Evolutionary conservation across 1,139 yeast species (phyloP).

Genomic region (Groenewaldozyma sp.): DNA sequence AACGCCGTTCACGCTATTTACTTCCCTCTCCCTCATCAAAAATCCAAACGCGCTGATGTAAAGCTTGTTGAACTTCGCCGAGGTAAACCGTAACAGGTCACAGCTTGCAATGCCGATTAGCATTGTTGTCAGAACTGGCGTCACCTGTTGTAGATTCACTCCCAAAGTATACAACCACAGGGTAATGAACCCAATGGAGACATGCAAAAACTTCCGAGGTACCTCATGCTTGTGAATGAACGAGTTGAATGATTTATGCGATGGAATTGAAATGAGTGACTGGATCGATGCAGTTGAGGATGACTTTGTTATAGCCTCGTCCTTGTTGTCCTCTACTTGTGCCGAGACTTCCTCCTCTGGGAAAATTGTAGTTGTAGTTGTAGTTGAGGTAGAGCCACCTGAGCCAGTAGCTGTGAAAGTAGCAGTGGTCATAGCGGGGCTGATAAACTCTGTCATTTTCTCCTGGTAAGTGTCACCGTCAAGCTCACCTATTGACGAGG

Average conservation of each 20-base stretch:
- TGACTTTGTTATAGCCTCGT: slow-evolving; percentile 2
- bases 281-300: slow-evolving; percentile 9
- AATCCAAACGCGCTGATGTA: slow-evolving; percentile 66
- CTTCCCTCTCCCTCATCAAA: slow-evolving; percentile 75
- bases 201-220: slow-evolving; percentile 79
- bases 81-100: slow-evolving; percentile 60
- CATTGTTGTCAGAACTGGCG: slow-evolving; percentile 42
- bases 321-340: neutral
- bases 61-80: slow-evolving; percentile 49
- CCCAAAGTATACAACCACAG: slow-evolving; percentile 63
- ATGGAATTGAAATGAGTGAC: slow-evolving; percentile 17
- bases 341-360: neutral
- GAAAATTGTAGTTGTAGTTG: too few species aligned
- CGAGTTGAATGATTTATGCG: slow-evolving; percentile 37
- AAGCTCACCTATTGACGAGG: slow-evolving; percentile 3
- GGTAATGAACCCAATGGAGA: slow-evolving; percentile 77
- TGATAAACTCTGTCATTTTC: too few species aligned
- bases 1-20: slow-evolving; percentile 64
- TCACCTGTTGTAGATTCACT: slow-evolving; percentile 44
- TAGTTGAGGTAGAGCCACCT: too few species aligned
- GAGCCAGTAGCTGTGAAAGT: too few species aligned
- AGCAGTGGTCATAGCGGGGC: too few species aligned
- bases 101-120: slow-evolving; percentile 49
- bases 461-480: too few species aligned
- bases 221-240: slow-evolving; percentile 72